These are phyloP conservation scores for Celoporthe dispersa DNA, from an alignment of 2,329 filamentous ascomycete genomes.

Conservation along the genomic window DNA sequence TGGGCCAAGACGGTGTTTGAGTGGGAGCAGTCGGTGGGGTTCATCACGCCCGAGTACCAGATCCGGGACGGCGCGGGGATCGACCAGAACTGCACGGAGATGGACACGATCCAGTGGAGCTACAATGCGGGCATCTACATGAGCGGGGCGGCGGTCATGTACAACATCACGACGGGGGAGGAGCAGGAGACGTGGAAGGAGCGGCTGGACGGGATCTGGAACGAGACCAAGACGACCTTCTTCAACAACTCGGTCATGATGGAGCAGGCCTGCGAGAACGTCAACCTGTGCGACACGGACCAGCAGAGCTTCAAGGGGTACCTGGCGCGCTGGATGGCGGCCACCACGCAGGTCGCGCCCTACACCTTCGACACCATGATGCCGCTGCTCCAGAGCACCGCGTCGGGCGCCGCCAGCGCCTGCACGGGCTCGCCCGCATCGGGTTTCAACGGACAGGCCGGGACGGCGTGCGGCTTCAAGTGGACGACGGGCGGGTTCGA, in stretches of 20 bases:
- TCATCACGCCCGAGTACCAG: conserved; percentile 60
- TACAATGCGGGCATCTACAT: conserved; percentile 73
- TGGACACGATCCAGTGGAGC: conserved; percentile 67
- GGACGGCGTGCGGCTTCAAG: conserved; percentile 69
- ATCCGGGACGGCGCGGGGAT: conserved; percentile 63
- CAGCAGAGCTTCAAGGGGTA: conserved; percentile 80
- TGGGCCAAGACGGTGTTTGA: conserved; percentile 75
- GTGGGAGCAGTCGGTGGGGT: conserved; percentile 60
- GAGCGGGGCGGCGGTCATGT: conserved; percentile 64
- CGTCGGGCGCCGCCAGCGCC: conserved; percentile 54
- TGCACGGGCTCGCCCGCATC: conserved; percentile 52
- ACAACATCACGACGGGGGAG: conserved; percentile 60
- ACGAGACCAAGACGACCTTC: conserved; percentile 57
- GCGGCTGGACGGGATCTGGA: conserved; percentile 62
- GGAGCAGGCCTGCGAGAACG: conserved; percentile 69
- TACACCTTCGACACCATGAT: conserved; percentile 54
- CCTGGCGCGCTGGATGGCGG: conserved; percentile 68
- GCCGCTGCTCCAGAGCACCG: conserved; percentile 56
- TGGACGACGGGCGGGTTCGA: conserved; percentile 66
- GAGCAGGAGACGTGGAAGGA: conserved; percentile 56
- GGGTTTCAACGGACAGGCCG: conserved; percentile 55
- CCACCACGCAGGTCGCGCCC: conserved; percentile 59
- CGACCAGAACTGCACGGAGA: conserved; percentile 51
- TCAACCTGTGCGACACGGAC: conserved; percentile 67
- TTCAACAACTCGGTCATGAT: conserved; percentile 60